Base-by-base conservation (phyloP, 2,329 filamentous ascomycete species). In the Botrytis deweyae region DNA sequence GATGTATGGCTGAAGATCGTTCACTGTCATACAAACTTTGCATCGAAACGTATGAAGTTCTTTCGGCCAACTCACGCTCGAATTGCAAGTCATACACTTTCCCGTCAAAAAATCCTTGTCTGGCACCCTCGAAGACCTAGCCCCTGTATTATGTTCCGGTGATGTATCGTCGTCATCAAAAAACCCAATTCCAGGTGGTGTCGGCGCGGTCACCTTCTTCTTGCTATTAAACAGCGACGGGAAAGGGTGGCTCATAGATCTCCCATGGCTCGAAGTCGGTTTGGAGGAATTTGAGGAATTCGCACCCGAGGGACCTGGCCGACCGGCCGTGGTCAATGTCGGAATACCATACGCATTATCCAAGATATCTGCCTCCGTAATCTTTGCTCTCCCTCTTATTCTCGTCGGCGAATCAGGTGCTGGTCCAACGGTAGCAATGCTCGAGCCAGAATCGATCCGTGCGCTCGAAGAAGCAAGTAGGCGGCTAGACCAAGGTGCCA, bases 11-110 rank as follows among this genome's bases (percentile, higher is more conserved):
- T 88, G 86, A 70, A 97, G 82, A 80, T 97, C 94, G 80, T 97
- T 97, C 80, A 97, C 90, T 29, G 92, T 96, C 79, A 93, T 84
- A 82, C 94, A 97, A 72, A 93, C 91, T 61, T 92, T 92, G 82
- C 94, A 97, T 78, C 93, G 88, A 82, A 96, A 97, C 55, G 91
- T 88, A 52, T 88, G 88, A 75, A 94, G 83, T 71, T 91, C 88
- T 75, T 87, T 88, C 2, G 93, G 93, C 91, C 94, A 97, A 73
- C 92, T 88, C 76, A 97, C 91, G 73, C 90, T 88, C 72, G 92
- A 92, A 78, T 91, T 92, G 82, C 94, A 97, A 49, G 94, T 95
- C 88, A 95, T 94, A 81, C 94, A 97, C 78, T 89, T 90, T 36
- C 93, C 92, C 46, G 89, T 91, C 42, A 86, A 85, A 79, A 91